Percentiles rank a stretch among this genome's conserved stretches.
Conservation (phyloP, 2,329 filamentous ascomycete genomes). For the Ceratocystis ficicola region DNA sequence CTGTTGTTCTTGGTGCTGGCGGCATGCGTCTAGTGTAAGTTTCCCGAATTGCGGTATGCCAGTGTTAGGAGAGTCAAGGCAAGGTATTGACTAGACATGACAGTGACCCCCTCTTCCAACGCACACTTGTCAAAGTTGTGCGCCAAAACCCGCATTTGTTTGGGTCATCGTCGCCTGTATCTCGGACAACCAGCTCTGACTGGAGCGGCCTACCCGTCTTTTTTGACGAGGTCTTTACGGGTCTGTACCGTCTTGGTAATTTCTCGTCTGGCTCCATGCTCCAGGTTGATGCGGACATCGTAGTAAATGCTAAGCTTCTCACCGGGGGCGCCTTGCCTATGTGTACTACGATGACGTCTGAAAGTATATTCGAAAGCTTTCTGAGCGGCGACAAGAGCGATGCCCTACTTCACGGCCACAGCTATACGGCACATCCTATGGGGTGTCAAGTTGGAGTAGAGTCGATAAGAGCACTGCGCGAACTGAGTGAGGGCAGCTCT, state of each 20-base stretch:
- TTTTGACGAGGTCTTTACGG: constrained; percentile 82
- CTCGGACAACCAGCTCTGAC: constrained; percentile 25
- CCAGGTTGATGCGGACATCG: constrained; percentile 56
- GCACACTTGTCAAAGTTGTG: constrained; percentile 54
- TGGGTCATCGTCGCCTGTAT: constrained; percentile 25
- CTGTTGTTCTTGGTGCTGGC: constrained; percentile 66
- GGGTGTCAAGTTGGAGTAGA: constrained; percentile 68
- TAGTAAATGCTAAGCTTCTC: constrained; percentile 70
- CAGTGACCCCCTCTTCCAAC: constrained; percentile 71
- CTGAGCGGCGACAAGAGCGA: constrained; percentile 61
- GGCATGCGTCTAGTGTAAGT: constrained; percentile 70
- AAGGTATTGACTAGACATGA: constrained; percentile 18
- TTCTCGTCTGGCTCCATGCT: constrained; percentile 61
- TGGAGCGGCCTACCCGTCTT: constrained; percentile 70
- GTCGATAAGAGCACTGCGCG: constrained; percentile 47
- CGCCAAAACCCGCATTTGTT: constrained; percentile 49
- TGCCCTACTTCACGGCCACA: constrained; percentile 71
- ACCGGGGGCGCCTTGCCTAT: constrained; percentile 71
- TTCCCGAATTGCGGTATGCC: too few species aligned
- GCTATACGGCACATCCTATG: constrained; percentile 73
- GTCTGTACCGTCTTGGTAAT: constrained; percentile 67
- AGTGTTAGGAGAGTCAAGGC: not conserved
- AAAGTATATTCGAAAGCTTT: constrained; percentile 62
- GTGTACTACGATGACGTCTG: constrained; percentile 61
- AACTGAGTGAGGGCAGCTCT: constrained; percentile 42